phyloP scores from a whole-genome alignment of 495 filamentous ascomycete species.

The Xylaria acuta region DNA sequence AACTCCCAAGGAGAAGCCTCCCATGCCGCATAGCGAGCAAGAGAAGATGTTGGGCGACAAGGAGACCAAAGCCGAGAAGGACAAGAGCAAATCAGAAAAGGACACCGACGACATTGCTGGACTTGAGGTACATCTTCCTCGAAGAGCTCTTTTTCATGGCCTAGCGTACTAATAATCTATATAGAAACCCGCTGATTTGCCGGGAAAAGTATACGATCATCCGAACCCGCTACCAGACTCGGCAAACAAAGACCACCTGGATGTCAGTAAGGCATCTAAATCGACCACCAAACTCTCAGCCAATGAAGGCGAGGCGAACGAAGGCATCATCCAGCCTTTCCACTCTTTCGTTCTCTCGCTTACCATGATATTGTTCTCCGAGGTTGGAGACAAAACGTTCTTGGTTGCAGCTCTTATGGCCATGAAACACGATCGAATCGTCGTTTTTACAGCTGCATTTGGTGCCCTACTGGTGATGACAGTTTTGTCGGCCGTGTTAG shows the following conservation, averaged over 20 bases:
- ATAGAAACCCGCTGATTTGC: constrained; percentile 84
- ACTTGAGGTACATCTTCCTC: constrained; percentile 66
- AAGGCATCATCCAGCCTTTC: constrained; percentile 78
- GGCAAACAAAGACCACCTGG: constrained; percentile 69
- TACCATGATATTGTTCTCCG: constrained; percentile 97
- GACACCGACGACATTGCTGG: constrained; percentile 58
- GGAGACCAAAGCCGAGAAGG: constrained; percentile 43
- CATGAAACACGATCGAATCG: constrained; percentile 92
- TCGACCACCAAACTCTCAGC: constrained; percentile 39
- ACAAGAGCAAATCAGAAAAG: constrained; percentile 50
- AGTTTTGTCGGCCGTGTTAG: constrained; percentile 92
- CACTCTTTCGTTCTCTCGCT: constrained; percentile 93
- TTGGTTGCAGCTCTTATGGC: constrained; percentile 97
- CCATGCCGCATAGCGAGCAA: constrained; percentile 79
- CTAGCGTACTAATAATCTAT: constrained; percentile 9
- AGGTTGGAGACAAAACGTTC: constrained; percentile 98
- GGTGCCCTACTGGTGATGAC: constrained; percentile 92
- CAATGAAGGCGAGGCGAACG: constrained; percentile 49
- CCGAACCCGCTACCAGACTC: constrained; percentile 74
- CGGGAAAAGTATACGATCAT: constrained; percentile 79
- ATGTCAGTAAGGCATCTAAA: constrained; percentile 61
- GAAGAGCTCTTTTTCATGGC: constrained; percentile 1
- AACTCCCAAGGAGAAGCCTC: constrained; percentile 82
- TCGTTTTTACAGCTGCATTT: constrained; percentile 95
- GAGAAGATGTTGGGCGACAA: constrained; percentile 58